These are phyloP conservation scores for Rhodotorula graminis DNA, from an alignment of 768 basidiomycete species.

Conservation along the genomic window DNA sequence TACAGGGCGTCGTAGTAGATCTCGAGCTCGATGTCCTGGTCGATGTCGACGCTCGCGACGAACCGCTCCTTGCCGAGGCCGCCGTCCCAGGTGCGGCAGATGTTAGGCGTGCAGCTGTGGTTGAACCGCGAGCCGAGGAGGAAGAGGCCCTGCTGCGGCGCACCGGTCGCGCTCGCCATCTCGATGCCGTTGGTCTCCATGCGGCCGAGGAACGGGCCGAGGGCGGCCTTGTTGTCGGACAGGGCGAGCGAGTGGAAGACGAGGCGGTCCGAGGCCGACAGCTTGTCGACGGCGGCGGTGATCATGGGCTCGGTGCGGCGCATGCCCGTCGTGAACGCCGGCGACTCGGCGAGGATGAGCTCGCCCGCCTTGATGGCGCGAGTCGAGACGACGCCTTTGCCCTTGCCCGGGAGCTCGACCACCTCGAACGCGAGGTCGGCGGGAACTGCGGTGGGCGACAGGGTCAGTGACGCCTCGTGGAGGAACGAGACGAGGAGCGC, in stretches of 20 bases:
- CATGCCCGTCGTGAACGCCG: not conserved
- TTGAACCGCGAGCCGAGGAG: no score
- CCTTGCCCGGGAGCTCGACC: not conserved
- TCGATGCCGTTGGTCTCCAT: not conserved
- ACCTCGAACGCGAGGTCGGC: not conserved
- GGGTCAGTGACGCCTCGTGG: no score
- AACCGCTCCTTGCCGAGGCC: no score
- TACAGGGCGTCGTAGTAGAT: not conserved
- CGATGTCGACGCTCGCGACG: no score
- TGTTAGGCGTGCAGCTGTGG: no score
- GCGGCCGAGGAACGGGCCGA: not conserved
- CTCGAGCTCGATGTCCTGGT: not conserved
- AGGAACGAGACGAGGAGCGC: no score
- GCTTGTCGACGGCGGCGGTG: not conserved
- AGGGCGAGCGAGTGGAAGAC: not conserved
- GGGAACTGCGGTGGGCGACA: no score
- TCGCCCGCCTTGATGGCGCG: not conserved
- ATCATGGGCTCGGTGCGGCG: not conserved
- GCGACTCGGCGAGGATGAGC: not conserved
- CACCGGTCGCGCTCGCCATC: no score
- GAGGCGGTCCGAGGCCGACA: not conserved
- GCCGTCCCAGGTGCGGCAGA: no score
- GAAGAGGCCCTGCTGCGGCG: not conserved
- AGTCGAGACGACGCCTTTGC: not conserved
- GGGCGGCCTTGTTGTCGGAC: rapidly evolving